A percentile compares a stretch with the other conserved stretches of the same genome.
These are phyloP conservation scores for Euphrasia confusa DNA, from an alignment of 257 asterid species.

Conservation along the genomic window DNA sequence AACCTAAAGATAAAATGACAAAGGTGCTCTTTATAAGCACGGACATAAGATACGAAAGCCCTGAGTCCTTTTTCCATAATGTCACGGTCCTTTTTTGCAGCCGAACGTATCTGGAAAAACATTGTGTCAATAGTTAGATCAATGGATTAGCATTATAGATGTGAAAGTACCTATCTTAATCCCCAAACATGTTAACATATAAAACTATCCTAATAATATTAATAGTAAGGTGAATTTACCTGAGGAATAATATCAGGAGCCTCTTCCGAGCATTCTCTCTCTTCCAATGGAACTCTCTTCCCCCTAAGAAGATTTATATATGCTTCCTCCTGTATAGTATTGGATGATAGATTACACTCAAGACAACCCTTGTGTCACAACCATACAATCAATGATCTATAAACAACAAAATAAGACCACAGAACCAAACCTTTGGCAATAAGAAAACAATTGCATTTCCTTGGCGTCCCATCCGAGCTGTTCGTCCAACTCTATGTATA, in stretches of 20 bases:
- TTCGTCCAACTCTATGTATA: conserved; percentile 95
- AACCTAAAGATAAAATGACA: conserved; percentile 85
- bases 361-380: conserved; percentile 4
- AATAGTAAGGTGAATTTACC: conserved; percentile 35
- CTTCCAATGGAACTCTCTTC: conserved; percentile 70
- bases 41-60: conserved; percentile 87
- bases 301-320: conserved; percentile 69
- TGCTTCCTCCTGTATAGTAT: conserved; percentile 67
- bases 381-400: not conserved
- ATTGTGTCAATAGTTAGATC: conserved; percentile 19
- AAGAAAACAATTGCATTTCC: conserved; percentile 79
- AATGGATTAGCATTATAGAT: conserved; percentile 9
- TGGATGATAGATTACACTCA: conserved; percentile 19
- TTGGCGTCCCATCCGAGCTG: conserved; percentile 93
- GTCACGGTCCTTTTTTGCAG: conserved; percentile 82
- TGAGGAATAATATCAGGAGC: conserved; percentile 65
- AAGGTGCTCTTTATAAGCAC: conserved; percentile 92
- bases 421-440: conserved; percentile 65
- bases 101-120: conserved; percentile 59
- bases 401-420: not conserved
- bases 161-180: conserved; percentile 15
- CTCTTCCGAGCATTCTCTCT: conserved; percentile 50
- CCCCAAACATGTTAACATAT: not conserved
- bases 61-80: conserved; percentile 92
- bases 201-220: not conserved